A percentile compares a stretch with the other conserved stretches of the same genome.
Evolutionary conservation across 176 grass and related monocot genomes (phyloP).

Genomic region (Musa schizocarpa): DNA sequence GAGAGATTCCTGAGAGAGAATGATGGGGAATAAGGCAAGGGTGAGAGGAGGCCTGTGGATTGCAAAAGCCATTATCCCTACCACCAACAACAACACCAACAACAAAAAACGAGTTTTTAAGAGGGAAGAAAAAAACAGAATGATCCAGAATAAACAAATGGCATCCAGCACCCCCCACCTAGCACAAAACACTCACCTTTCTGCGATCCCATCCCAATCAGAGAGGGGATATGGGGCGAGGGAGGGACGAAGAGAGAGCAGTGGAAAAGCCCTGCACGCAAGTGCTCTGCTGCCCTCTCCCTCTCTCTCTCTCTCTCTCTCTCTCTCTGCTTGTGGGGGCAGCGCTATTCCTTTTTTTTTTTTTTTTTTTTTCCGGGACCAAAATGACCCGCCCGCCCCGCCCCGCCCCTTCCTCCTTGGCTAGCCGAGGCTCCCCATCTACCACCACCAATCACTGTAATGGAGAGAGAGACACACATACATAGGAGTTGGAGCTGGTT

Average conservation of each 20-base stretch:
- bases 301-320: not conserved
- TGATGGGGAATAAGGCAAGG: conserved; percentile 18
- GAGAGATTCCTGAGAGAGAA: conserved; percentile 22
- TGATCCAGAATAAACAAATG: conserved; percentile 17
- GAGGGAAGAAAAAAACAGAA: not conserved
- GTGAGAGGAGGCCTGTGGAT: conserved; percentile 6
- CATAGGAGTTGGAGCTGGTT: not conserved
- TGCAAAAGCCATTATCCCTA: conserved; percentile 20
- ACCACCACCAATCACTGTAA: not conserved
- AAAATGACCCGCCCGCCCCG: not conserved
- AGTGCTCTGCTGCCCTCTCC: conserved; percentile 11
- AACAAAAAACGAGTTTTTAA: not conserved
- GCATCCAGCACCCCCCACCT: not conserved
- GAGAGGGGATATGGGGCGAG: no score
- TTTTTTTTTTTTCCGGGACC: not conserved
- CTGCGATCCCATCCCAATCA: not conserved
- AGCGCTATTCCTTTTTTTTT: not conserved
- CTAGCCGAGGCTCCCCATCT: not conserved
- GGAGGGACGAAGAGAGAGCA: not conserved
- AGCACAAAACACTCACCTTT: conserved; percentile 20
- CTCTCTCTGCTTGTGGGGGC: conserved; percentile 6
- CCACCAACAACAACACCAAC: no score
- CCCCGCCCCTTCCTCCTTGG: no score
- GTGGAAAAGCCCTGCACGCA: conserved; percentile 57
- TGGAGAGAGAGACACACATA: not conserved